Evolutionary conservation across 768 basidiomycete species (phyloP), one percentile per base, ranked within the genome.

Genomic region (Lactifluus echinatus): DNA sequence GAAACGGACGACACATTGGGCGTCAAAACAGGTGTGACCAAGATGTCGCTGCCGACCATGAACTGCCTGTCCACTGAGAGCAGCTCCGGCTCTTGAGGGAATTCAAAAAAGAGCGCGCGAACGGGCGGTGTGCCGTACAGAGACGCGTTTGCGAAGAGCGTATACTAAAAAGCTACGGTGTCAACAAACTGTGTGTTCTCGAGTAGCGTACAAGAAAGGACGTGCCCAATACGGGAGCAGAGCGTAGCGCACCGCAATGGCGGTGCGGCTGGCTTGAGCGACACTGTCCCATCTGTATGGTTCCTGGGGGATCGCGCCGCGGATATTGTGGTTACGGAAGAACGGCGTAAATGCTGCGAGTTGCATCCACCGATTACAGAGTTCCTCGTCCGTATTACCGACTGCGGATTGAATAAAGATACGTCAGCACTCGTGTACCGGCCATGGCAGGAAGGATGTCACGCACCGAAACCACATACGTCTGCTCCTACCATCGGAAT

Each of bases 351-450:
- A 91, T 1, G 88, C 89, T 3, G 85, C 76, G n/a, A 90, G 76
- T 67, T 85, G 83, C 87, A 88, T 89, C 89, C 89, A 92, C 17
- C 89, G 79, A 60, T 83, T 84, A 70, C 87, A 87, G 10, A 92
- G 75, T 67, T 90, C 87, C 68, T 91, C 89, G 63, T 88, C 80
- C 8, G 84, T 83, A 67, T 90, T 89, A 2, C 73, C 79, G 59
- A 36, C 67, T 74, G 56, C 66, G 67, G 47, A 34, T 46, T 39
- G 45, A 36, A 23, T 12, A 21, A 46, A 28, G 2, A 15, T 2
- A 28, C 17, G 15, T 46, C 33, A 54, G 26, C 11, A 17, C 14
- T 14, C 34, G 15, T 15, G 3, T 5, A 19, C 10, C 15, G 7
- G 14, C 1, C 4, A 15, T 14, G 8, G 10, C 14, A 10, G 43